These are phyloP conservation scores for Metschnikowia santaceciliae DNA, from an alignment of 805 yeast species.

Conservation along the genomic window DNA sequence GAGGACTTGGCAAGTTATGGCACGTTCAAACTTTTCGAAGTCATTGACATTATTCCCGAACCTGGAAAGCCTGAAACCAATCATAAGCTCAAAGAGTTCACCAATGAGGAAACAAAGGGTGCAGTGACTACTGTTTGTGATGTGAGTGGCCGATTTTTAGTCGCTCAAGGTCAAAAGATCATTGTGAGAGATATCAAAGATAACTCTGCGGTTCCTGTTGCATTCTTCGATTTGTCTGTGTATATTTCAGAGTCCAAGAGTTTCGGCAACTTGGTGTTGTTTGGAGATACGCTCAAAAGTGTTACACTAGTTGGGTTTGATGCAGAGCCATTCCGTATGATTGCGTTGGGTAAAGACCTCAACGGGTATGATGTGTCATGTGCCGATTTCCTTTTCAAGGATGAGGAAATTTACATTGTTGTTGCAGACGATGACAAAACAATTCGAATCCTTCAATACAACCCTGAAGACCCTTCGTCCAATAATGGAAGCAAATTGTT, in stretches of 20 bases:
- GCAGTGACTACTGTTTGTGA: slow-evolving; percentile 77
- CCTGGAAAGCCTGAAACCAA: slow-evolving; percentile 82
- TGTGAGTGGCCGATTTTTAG: slow-evolving; percentile 76
- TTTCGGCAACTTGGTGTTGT: slow-evolving; percentile 72
- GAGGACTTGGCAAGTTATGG: slow-evolving; percentile 85
- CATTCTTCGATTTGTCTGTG: slow-evolving; percentile 83
- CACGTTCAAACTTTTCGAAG: slow-evolving; percentile 65
- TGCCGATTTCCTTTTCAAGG: slow-evolving; percentile 73
- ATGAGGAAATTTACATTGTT: slow-evolving; percentile 62
- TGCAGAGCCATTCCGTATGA: slow-evolving; percentile 89
- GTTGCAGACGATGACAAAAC: slow-evolving; percentile 65
- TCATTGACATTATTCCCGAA: slow-evolving; percentile 83
- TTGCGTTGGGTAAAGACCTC: slow-evolving; percentile 71
- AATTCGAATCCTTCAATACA: slow-evolving; percentile 75
- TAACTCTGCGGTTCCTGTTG: slow-evolving; percentile 89
- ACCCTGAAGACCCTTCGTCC: slow-evolving; percentile 87
- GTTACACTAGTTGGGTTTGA: slow-evolving; percentile 84
- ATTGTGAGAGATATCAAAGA: slow-evolving; percentile 81
- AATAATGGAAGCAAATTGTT: slow-evolving; percentile 73
- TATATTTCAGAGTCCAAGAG: slow-evolving; percentile 76
- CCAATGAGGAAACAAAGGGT: slow-evolving; percentile 74
- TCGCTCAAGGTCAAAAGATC: slow-evolving; percentile 81
- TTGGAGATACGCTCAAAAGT: slow-evolving; percentile 79
- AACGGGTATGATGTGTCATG: slow-evolving; percentile 57
- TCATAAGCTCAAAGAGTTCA: slow-evolving; percentile 68